Evolutionary conservation across 2,329 filamentous ascomycete genomes (phyloP).

Genomic region (Claviceps capensis): DNA sequence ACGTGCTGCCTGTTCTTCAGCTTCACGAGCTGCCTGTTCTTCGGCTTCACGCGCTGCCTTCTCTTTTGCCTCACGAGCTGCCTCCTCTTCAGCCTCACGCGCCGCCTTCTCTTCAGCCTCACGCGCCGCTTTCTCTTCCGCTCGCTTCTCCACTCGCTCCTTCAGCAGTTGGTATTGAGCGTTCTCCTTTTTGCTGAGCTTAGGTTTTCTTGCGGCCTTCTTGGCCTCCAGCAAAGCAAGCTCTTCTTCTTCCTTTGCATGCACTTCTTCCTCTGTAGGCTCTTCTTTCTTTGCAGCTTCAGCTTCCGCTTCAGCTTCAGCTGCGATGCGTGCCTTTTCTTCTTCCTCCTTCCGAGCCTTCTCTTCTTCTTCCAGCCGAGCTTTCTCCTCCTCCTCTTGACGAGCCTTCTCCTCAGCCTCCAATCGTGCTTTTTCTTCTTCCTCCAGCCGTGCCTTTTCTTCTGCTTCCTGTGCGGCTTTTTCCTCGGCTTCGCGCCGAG

Average conservation of each 20-base stretch:
- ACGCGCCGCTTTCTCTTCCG: slow-evolving; percentile 18
- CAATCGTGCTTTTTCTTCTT: slow-evolving; percentile 17
- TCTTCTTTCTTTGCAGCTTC: too few relatives aligned
- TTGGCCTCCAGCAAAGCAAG: slow-evolving; percentile 30
- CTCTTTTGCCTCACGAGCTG: not conserved
- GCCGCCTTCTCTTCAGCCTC: slow-evolving; percentile 25
- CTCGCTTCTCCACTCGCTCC: slow-evolving; percentile 20
- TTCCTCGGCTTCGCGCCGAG: slow-evolving; percentile 18
- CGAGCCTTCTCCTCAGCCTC: slow-evolving; percentile 18
- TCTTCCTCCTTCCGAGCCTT: too few relatives aligned
- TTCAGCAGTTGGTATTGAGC: slow-evolving; percentile 28
- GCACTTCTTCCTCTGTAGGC: too few relatives aligned
- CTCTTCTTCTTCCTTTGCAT: slow-evolving; percentile 21
- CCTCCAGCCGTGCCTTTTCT: slow-evolving; percentile 8
- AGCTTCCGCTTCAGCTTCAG: too few relatives aligned
- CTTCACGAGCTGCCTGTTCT: not conserved
- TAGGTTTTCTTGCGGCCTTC: slow-evolving; percentile 34
- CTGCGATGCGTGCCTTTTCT: too few relatives aligned
- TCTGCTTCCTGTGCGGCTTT: slow-evolving; percentile 15
- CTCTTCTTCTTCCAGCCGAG: slow-evolving; percentile 10
- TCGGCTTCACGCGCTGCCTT: not conserved
- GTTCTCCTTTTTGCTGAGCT: slow-evolving; percentile 29
- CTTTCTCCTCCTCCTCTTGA: slow-evolving; percentile 14
- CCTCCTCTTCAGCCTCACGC: slow-evolving; percentile 23
- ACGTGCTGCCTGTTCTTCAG: slow-evolving; percentile 7